A percentile compares a stretch with the other conserved stretches of the same genome.
Conservation (phyloP, 495 filamentous ascomycete genomes). For the Stereocaulon alpinum region DNA sequence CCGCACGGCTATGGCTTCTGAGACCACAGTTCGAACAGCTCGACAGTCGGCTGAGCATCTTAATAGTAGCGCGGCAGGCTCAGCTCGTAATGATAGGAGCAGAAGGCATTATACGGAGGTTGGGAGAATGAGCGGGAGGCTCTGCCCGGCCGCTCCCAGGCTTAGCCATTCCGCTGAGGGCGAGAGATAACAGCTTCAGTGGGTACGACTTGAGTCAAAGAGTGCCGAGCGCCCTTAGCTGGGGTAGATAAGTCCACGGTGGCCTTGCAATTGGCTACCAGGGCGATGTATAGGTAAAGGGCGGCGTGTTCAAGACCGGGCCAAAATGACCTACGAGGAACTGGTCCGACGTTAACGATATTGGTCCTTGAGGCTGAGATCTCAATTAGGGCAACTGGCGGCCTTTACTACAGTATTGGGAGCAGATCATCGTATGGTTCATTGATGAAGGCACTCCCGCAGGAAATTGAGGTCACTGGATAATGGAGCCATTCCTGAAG, state of each 20-base stretch:
- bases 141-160: not conserved
- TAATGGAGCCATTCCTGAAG: too few species aligned
- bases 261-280: not conserved
- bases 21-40: not conserved
- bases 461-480: not conserved
- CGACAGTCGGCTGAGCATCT: slow-evolving; percentile 1
- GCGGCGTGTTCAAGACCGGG: slow-evolving; percentile 9
- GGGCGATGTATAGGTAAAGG: not conserved
- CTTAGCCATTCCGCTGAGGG: not conserved
- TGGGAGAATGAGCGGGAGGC: not conserved
- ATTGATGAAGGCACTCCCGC: not conserved
- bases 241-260: not conserved
- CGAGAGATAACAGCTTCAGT: not conserved
- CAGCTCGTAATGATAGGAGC: not conserved
- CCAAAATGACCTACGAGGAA: not conserved
- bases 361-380: slow-evolving; percentile 6
- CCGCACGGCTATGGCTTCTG: slow-evolving; percentile 7
- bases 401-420: not conserved
- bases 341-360: not conserved
- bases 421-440: not conserved
- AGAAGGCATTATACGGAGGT: not conserved
- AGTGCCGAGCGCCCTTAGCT: not conserved
- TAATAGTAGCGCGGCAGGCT: slow-evolving; percentile 6
- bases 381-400: not conserved
- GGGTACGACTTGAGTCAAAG: not conserved